Evolutionary conservation across 23 red algal genomes (phyloP).

Genomic region (Gracilaria caudata): DNA sequence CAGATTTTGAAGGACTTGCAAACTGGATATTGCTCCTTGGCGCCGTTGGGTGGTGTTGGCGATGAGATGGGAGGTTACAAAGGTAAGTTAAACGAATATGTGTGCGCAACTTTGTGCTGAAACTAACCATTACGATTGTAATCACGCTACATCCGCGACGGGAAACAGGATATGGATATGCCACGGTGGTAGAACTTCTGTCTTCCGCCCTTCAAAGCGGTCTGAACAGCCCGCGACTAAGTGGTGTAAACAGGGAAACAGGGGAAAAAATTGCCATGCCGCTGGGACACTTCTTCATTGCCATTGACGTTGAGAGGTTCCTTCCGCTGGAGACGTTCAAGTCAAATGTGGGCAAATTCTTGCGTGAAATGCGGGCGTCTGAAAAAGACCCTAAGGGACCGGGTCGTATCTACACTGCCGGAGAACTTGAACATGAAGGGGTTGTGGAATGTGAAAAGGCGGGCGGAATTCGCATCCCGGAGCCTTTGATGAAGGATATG

Average conservation of each 20-base stretch:
- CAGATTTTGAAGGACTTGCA: constrained; percentile 73
- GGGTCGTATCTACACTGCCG: constrained; percentile 64
- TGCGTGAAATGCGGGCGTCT: constrained; percentile 44
- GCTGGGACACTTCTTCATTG: constrained; percentile 77
- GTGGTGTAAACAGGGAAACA: constrained; percentile 71
- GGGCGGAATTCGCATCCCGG: constrained; percentile 56
- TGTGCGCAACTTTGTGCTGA: not conserved
- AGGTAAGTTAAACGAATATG: constrained; percentile 7
- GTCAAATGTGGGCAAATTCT: constrained; percentile 48
- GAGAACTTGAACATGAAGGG: constrained; percentile 64
- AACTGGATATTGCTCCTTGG: constrained; percentile 71
- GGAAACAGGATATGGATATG: constrained; percentile 64
- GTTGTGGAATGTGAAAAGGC: constrained; percentile 40
- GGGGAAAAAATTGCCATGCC: constrained; percentile 62
- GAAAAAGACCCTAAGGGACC: constrained; percentile 73
- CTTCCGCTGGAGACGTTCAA: constrained; percentile 46
- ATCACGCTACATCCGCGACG: not conserved
- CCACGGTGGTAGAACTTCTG: constrained; percentile 58
- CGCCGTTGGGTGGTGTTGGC: constrained; percentile 64
- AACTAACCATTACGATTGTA: not conserved
- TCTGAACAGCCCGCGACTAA: constrained; percentile 46
- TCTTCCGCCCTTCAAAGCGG: constrained; percentile 57
- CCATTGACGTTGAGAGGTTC: constrained; percentile 71
- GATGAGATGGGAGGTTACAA: constrained; percentile 70
- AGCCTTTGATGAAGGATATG: constrained; percentile 77